Percentiles rank a stretch among this genome's conserved stretches.
Conservation (phyloP, 75 land plant species). For the Pinus albicaulis region DNA sequence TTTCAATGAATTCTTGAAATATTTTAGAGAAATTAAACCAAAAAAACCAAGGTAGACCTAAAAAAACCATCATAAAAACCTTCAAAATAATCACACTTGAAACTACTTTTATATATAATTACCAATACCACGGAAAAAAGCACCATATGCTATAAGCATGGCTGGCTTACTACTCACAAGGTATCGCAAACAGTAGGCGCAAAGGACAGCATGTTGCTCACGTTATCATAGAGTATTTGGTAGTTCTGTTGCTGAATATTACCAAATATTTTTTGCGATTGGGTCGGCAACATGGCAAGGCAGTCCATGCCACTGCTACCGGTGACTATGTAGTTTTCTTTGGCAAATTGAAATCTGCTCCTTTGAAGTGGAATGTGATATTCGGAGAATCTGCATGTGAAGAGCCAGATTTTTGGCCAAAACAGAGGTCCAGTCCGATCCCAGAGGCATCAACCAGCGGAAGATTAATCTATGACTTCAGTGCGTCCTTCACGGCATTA, state of each 20-base stretch:
- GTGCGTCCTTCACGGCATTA: slow-evolving; percentile 5
- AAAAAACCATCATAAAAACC: too few species aligned
- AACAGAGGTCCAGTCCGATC: slow-evolving; percentile 17
- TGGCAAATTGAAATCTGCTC: slow-evolving; percentile 20
- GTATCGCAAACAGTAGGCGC: background rate
- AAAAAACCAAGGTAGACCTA: too few species aligned
- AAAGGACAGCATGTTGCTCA: background rate
- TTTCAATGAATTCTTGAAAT: too few species aligned
- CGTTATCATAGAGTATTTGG: slow-evolving; percentile 7
- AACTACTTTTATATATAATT: too few species aligned
- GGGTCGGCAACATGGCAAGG: slow-evolving; percentile 12
- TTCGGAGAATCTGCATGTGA: background rate
- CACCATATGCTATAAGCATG: too few species aligned
- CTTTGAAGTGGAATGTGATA: slow-evolving; percentile 22
- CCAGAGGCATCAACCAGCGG: background rate
- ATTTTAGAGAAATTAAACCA: too few species aligned
- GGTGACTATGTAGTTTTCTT: slow-evolving; percentile 13
- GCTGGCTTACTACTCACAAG: background rate
- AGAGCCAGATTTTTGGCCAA: too few species aligned
- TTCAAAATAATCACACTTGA: too few species aligned
- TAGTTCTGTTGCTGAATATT: slow-evolving; percentile 16
- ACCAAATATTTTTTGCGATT: slow-evolving; percentile 9
- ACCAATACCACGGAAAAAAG: too few species aligned
- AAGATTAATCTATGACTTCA: slow-evolving; percentile 2
- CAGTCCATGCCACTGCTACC: slow-evolving; percentile 16